Evolutionary conservation across 139 green algal species (phyloP).

Genomic region (Chlorella sorokiniana): DNA sequence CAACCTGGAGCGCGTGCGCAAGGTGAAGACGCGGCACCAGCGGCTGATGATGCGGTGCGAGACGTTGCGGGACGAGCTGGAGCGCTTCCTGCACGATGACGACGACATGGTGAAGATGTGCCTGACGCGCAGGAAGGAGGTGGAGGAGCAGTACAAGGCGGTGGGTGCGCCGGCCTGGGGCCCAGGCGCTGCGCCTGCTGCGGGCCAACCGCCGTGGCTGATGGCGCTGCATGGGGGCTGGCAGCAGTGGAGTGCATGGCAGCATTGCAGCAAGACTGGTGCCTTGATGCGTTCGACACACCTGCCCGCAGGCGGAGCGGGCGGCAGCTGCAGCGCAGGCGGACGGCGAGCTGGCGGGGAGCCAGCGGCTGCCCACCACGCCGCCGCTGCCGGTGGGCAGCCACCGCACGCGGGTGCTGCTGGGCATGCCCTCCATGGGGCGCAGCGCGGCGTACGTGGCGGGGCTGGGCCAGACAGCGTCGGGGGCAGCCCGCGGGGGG

Average conservation of each 20-base stretch:
- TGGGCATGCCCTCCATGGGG: slow-evolving; percentile 18
- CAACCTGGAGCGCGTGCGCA: slow-evolving; percentile 80
- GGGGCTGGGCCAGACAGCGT: background rate
- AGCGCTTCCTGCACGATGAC: slow-evolving; percentile 82
- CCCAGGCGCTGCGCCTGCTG: too few relatives aligned
- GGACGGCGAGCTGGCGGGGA: background rate
- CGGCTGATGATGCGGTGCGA: slow-evolving; percentile 62
- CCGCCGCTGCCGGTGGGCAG: slow-evolving; percentile 21
- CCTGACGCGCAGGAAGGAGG: slow-evolving; percentile 61
- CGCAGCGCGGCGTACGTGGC: slow-evolving; percentile 10
- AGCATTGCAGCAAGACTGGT: background rate
- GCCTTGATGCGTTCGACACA: background rate
- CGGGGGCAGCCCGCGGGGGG: background rate
- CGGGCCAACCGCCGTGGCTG: background rate
- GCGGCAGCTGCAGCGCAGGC: background rate
- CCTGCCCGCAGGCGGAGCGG: background rate
- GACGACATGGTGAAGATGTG: slow-evolving; percentile 88
- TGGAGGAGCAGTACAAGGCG: slow-evolving; percentile 43
- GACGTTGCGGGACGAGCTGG: slow-evolving; percentile 69
- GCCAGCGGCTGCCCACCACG: background rate
- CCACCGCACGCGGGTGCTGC: slow-evolving; percentile 14
- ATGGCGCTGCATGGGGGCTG: too few relatives aligned
- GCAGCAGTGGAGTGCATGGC: background rate
- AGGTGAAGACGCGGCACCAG: slow-evolving; percentile 85
- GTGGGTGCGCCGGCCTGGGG: background rate